Evolutionary conservation across 2,329 filamentous ascomycete species (phyloP), one percentile per base, ranked within the genome.

Genomic region (Lachnellula arida): DNA sequence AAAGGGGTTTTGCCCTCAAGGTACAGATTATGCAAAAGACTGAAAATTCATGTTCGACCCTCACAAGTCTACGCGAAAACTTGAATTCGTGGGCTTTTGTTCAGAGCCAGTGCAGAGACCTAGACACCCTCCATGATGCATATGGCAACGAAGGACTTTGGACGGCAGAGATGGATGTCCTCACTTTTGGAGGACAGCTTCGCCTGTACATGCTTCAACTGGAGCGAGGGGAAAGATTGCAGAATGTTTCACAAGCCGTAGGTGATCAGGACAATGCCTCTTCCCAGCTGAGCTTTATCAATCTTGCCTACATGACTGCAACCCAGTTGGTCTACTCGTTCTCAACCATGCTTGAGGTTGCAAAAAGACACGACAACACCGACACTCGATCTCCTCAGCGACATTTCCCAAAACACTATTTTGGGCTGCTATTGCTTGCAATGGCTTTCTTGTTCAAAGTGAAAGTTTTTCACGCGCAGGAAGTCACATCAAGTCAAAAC

Each of bases 341-440:
- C 28, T 40, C 51, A 19, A 28, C 23, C 22, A 46, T 48, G 51
- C 28, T 49, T 17, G n/a, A n/a, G 7, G 28, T 7, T 49, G 40
- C 19, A 28, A 28, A 34, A 8, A 49, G 23, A 12, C 8, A 23
- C 6, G 28, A 15, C 25, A 49, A 17, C 14, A 19, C 14, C 28
- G 25, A 49, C 9, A 5, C 15, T 42, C 39, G 5, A 19, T 11
- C 34, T 25, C 47, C 34, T 22, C 48, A 50, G 11, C 34, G 48
- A n/a, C 32, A 53, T 40, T 17, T 56, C 4, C 57, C 57, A 2
- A 59, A 56, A 37, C 43, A 56, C 15, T 56, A 51, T n/a, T 59
- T 54, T 39, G 49, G 39, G 9, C n/a, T 56, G 9, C 47, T 53
- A 28, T 35, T 55, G 11, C 47, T 59, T 7, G 46, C 53, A 14